phyloP scores from a whole-genome alignment of 345 rosid genomes.

The Nasturtium officinale region DNA sequence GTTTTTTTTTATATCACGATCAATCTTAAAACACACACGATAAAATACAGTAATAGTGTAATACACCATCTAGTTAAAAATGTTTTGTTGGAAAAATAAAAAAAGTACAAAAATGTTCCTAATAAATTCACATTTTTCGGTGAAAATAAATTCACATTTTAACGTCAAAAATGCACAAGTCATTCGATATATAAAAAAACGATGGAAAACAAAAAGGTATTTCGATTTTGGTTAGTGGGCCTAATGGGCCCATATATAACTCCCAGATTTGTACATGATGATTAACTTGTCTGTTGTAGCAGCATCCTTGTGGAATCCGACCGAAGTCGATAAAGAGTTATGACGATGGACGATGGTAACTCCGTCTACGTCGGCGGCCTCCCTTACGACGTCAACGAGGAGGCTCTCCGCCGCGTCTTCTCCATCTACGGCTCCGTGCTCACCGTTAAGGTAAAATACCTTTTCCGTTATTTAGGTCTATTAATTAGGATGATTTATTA shows the following conservation, averaged over 20 bases:
- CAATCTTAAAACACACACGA: no score
- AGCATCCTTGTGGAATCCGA: constrained; percentile 3
- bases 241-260: constrained; percentile 16
- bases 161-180: neutral
- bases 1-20: no score
- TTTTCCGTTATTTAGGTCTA: constrained; percentile 17
- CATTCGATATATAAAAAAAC: neutral
- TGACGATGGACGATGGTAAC: constrained; percentile 84
- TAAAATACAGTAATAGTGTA: no score
- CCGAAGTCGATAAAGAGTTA: constrained; percentile 26
- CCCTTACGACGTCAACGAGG: constrained; percentile 71
- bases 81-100: no score
- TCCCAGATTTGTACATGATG: neutral
- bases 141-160: neutral
- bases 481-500: constrained; percentile 11
- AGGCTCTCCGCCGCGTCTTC: constrained; percentile 66
- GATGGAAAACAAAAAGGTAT: neutral
- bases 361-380: constrained; percentile 94
- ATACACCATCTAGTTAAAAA: no score
- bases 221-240: constrained; percentile 19
- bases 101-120: no score
- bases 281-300: neutral
- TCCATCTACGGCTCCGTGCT: constrained; percentile 63
- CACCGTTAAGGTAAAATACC: constrained; percentile 63
- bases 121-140: no score